These are phyloP conservation scores for Potentilla sterilis DNA, from an alignment of 306 rosid genomes.

Conservation along the genomic window DNA sequence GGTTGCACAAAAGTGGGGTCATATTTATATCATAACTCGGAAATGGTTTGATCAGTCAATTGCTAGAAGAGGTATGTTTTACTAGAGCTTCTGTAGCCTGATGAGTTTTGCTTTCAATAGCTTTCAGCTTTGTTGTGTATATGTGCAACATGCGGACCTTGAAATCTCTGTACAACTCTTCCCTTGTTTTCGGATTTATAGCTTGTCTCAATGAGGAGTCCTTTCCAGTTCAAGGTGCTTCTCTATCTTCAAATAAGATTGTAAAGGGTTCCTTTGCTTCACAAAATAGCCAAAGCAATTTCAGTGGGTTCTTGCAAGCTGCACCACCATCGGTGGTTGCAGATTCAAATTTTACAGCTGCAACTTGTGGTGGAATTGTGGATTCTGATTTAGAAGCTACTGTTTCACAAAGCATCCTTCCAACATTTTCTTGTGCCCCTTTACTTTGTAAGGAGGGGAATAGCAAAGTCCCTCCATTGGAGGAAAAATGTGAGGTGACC, in stretches of 20 bases:
- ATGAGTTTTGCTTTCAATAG: slow-evolving; percentile 5
- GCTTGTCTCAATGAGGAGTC: slow-evolving; percentile 88
- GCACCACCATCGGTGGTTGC: slow-evolving; percentile 48
- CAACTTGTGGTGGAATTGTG: slow-evolving; percentile 38
- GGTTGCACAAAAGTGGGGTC: slow-evolving; percentile 88
- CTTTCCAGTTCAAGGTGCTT: slow-evolving; percentile 63
- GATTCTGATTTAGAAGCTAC: slow-evolving; percentile 61
- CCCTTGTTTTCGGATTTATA: slow-evolving; percentile 28
- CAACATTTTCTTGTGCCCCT: slow-evolving; percentile 38
- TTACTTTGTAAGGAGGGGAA: slow-evolving; percentile 42
- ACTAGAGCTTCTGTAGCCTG: slow-evolving; percentile 19
- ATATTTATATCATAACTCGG: slow-evolving; percentile 64
- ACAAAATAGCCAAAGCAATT: slow-evolving; percentile 63
- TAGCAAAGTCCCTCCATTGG: slow-evolving; percentile 38
- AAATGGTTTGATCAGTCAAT: slow-evolving; percentile 92
- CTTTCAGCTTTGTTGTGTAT: slow-evolving; percentile 18
- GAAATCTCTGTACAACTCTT: neutral
- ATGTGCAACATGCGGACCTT: slow-evolving; percentile 27
- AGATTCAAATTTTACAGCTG: slow-evolving; percentile 47
- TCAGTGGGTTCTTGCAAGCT: slow-evolving; percentile 45
- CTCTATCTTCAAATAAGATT: slow-evolving; percentile 58
- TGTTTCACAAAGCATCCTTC: slow-evolving; percentile 45
- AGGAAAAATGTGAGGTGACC: slow-evolving; percentile 42
- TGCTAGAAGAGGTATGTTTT: slow-evolving; percentile 62
- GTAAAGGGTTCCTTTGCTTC: slow-evolving; percentile 38